Conservation (phyloP, 1,284 basidiomycete species). For the Ceratobasidium sp. region DNA sequence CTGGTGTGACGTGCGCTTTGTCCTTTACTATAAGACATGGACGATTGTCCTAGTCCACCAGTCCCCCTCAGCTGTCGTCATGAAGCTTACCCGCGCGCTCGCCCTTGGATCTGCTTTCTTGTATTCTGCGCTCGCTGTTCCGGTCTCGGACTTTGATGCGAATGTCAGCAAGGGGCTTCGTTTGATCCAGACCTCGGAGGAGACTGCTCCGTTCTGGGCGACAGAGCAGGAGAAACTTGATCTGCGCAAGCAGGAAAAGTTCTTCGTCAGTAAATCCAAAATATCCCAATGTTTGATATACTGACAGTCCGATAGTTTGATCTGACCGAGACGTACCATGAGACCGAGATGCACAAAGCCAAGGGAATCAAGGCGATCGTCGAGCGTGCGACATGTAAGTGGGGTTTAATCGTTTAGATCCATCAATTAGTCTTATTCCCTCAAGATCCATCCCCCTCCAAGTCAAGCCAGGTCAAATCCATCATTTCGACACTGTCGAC, state of each 20-base stretch:
- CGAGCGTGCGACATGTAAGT: conserved; percentile 43
- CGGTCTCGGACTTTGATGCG: conserved; percentile 30
- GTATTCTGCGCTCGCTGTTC: conserved; percentile 16
- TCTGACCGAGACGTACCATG: conserved; percentile 37
- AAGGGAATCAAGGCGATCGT: conserved; percentile 35
- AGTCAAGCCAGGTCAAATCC: conserved; percentile 45
- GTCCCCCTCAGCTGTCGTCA: not conserved
- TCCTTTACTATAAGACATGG: not conserved
- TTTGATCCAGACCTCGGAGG: conserved; percentile 30
- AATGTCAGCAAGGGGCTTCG: conserved; percentile 35
- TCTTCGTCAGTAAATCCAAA: conserved; percentile 11
- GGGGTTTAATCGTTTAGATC: too few relatives aligned
- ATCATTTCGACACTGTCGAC: conserved; percentile 47
- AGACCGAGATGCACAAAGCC: conserved; percentile 26
- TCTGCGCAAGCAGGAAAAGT: conserved; percentile 22
- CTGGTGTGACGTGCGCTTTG: not conserved
- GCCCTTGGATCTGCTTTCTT: conserved; percentile 34
- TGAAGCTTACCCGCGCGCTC: conserved; percentile 34
- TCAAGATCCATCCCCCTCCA: conserved; percentile 41
- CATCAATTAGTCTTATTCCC: too few relatives aligned
- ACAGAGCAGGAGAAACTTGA: conserved; percentile 34
- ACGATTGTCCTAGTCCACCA: not conserved
- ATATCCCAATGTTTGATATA: not conserved
- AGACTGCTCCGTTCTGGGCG: conserved; percentile 26
- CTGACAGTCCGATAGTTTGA: conserved; percentile 26